Evolutionary conservation across 2,329 filamentous ascomycete genomes (phyloP).

Genomic region (Nemania sp.): DNA sequence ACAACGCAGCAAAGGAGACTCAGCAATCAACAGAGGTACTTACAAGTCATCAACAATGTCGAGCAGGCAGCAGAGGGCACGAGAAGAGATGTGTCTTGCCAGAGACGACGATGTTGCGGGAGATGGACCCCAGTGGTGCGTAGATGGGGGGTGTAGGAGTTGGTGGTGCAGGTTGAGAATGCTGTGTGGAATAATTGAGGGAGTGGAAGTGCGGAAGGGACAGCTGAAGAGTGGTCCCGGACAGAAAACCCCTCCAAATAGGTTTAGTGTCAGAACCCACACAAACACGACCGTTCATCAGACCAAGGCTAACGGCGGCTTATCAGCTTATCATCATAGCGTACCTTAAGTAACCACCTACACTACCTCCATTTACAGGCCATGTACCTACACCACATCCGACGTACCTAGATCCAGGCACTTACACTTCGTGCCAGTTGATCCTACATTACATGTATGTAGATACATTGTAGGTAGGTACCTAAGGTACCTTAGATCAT

Average conservation of each 20-base stretch:
- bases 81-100: constrained; percentile 23
- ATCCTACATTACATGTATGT: too few relatives aligned
- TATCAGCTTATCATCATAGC: constrained; percentile 23
- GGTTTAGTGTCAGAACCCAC: constrained; percentile 26
- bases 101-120: constrained; percentile 24
- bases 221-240: constrained; percentile 29
- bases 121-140: constrained; percentile 38
- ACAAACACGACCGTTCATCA: constrained; percentile 17
- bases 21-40: constrained; percentile 34
- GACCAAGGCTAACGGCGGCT: constrained; percentile 1
- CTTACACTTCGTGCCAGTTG: too few relatives aligned
- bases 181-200: constrained; percentile 38
- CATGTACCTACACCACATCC: too few relatives aligned
- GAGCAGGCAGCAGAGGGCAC: constrained; percentile 23
- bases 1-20: constrained; percentile 26
- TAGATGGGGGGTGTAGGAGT: constrained; percentile 35
- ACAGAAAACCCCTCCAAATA: constrained; percentile 19
- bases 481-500: too few relatives aligned
- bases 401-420: too few relatives aligned
- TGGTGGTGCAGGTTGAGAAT: constrained; percentile 35
- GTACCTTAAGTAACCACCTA: too few relatives aligned
- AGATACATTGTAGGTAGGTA: too few relatives aligned
- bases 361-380: too few relatives aligned
- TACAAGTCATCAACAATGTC: constrained; percentile 42
- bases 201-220: constrained; percentile 40